Conservation (phyloP, 75 land plant genomes). For the Pinus albicaulis region DNA sequence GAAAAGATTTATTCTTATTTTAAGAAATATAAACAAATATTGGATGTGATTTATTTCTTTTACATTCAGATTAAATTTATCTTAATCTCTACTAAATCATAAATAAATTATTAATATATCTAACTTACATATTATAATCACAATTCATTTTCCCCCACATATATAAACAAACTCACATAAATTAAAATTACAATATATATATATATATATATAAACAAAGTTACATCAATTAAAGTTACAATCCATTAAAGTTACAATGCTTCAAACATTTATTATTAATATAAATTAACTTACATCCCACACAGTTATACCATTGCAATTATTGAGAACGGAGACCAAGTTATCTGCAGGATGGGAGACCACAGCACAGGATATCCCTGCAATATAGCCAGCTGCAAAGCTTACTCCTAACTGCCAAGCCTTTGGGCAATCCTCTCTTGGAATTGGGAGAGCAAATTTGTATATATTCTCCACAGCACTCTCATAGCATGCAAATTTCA, state of each 20-base stretch:
- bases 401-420: slow-evolving; percentile 42
- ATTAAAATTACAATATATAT: slow-evolving; percentile 2
- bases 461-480: slow-evolving; percentile 38
- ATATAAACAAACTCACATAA: too few species aligned
- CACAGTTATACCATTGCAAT: slow-evolving; percentile 25
- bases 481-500: slow-evolving; percentile 57
- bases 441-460: slow-evolving; percentile 32
- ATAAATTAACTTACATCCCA: slow-evolving; percentile 25
- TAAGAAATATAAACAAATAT: too few species aligned
- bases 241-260: slow-evolving; percentile 18
- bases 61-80: too few species aligned
- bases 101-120: too few species aligned
- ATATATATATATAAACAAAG: slow-evolving; percentile 32
- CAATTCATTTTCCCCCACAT: not conserved
- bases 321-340: slow-evolving; percentile 35
- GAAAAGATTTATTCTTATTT: too few species aligned
- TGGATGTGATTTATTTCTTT: too few species aligned
- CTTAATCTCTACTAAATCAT: too few species aligned
- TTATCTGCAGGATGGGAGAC: slow-evolving; percentile 60
- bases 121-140: too few species aligned
- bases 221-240: slow-evolving; percentile 19
- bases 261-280: slow-evolving; percentile 29
- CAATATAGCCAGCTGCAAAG: slow-evolving; percentile 52
- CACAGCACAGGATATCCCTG: slow-evolving; percentile 40
- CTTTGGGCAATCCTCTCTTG: slow-evolving; percentile 36